Base-by-base conservation (phyloP, 1,284 basidiomycete genomes). In the Rhodotorula mucilaginosa region DNA sequence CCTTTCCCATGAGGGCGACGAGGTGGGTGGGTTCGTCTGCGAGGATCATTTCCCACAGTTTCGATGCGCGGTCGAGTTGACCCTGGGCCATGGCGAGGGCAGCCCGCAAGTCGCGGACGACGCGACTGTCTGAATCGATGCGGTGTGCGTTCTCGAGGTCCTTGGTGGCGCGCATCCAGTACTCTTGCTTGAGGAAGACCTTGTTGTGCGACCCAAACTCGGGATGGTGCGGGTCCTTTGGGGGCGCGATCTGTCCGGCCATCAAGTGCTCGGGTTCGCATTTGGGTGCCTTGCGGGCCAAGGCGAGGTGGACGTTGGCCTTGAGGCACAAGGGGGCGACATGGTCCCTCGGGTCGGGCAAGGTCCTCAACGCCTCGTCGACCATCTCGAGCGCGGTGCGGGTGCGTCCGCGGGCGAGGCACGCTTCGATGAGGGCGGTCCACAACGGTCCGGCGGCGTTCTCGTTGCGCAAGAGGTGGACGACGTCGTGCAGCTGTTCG, bases 31-130 rank as follows among this genome's bases (percentile, higher is more conserved):
- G 90, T 77, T 90, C 89, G 69, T 88, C 84, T 7, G 83, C 83
- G 23, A 96, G 84, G n/a, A 95, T 87, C n/a, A 85, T 85, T 26
- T 94, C 90, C 76, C 96, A 94, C 0, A 89, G 86, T 18, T 88
- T 86, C 69, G 89, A 82, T 0, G 92, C 92, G 70, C 91, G 88
- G 56, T 91, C 89, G 82, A 70, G 31, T 16, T 65, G 61, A 7
- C 73, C 74, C 12, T 68, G 54, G 18, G 70, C 69, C 61, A 75
- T 64, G 52, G 63, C 26, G 48, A 73, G 64, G 0, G 68, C 61
- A 19, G 70, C 74, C 48, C 58, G 57, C n/a, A 66, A 16, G 21
- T 67, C 67, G 8, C 61, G 48, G 21, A 44, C 60, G 69, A 62
- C 46, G 58, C 7, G 76, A 61, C 66, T 70, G 63, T 62, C 61